A percentile compares a stretch with the other conserved stretches of the same genome.
Conservation (phyloP, 345 rosid species). For the Bretschneidera sinensis region DNA sequence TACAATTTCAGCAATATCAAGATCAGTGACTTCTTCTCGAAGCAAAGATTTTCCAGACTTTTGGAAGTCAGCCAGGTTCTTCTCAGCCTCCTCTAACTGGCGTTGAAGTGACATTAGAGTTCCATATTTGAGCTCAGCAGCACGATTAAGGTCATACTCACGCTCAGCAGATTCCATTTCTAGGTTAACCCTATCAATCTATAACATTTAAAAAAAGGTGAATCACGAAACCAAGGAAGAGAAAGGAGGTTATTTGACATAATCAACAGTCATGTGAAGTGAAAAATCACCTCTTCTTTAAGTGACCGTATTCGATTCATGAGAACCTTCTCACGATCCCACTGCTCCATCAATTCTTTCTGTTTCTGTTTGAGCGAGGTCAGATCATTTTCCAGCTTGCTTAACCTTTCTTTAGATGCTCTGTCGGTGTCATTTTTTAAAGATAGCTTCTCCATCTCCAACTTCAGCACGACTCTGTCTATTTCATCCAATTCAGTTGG, state of each 20-base stretch:
- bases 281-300: conserved; percentile 71
- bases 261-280: neutral
- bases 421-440: conserved; percentile 77
- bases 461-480: conserved; percentile 75
- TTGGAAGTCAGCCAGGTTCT: conserved; percentile 61
- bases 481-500: conserved; percentile 88
- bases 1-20: conserved; percentile 89
- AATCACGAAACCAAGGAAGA: conserved; percentile 3
- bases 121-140: conserved; percentile 92
- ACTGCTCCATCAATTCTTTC: conserved; percentile 64
- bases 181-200: conserved; percentile 86
- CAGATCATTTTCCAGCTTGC: conserved; percentile 71
- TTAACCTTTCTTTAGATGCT: conserved; percentile 80
- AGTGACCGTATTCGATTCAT: conserved; percentile 71
- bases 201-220: conserved; percentile 15
- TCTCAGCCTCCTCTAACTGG: conserved; percentile 85
- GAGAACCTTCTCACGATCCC: conserved; percentile 70
- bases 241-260: neutral
- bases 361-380: conserved; percentile 58
- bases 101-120: conserved; percentile 80
- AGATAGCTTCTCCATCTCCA: conserved; percentile 95
- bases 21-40: conserved; percentile 83
- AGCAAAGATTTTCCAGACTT: conserved; percentile 73
- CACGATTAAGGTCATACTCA: conserved; percentile 78
- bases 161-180: conserved; percentile 98